Base-by-base conservation (phyloP, 331 rosid species). In the Rhamnella rubrinervis region DNA sequence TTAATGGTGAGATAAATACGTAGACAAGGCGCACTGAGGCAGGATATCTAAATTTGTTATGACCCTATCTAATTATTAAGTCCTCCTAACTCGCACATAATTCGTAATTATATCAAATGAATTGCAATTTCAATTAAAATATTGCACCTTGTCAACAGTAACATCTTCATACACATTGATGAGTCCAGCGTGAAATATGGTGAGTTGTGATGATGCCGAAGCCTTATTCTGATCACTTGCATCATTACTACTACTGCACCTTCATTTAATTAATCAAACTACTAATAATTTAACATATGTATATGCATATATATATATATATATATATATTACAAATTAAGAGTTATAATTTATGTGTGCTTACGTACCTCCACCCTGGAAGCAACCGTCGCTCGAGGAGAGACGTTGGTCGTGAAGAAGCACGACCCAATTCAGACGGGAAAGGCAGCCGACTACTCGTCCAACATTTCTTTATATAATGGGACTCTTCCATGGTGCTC, bases 161-260 rank as follows among this genome's bases (percentile, higher is more conserved):
- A 77, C 49, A 47, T 82, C 53, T 55, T 71, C 65, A 15, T 61
- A 77, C 51, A 82, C 83, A 66, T 58, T 59, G 28, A 74, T 10
- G 57, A 26, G 38, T 25, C 86, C 83, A 4, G 11, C 66, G 18
- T 77, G 66, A 23, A 77, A 82, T 56, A 82, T 74, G 8, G 86
- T 74, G 23, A 82, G 77, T 28, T 82, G 83, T n/a, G 61, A 28
- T 12, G 62, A 28, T 12, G 62, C 46, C 38, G 78, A 63, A 63
- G 38, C 35, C 52, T 25, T 75, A 4, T 31, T 31, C 3, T 31
- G 35, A 31, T 31, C 35, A 31, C 35, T 31, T 31, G 35, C 35
- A 31, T 66, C 73, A 56, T 55, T 46, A 55, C 41, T 44, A 55
- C 37, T 14, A 67, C 80, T 75, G 5, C 23, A n/a, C 6, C 10